Conservation (phyloP, 148 eudicot genomes). For the Chenopodium berlandieri region DNA sequence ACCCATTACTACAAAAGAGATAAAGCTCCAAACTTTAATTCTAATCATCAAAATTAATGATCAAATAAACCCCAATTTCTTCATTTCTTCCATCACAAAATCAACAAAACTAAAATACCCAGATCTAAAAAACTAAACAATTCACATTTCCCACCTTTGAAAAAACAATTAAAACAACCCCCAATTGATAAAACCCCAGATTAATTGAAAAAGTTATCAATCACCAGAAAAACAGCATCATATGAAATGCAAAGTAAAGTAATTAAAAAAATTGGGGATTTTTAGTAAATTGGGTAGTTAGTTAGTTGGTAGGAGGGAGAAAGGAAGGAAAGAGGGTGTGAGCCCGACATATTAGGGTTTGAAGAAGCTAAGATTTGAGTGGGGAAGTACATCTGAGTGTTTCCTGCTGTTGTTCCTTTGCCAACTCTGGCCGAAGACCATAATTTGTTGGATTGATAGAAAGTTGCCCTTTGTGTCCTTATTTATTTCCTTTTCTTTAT, state of each 20-base stretch:
- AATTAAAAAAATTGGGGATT: background rate
- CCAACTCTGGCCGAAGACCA: conserved; percentile 4
- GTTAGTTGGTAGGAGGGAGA: background rate
- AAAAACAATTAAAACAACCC: background rate
- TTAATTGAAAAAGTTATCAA: background rate
- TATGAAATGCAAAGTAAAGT: background rate
- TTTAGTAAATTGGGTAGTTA: background rate
- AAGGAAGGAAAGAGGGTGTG: conserved; percentile 1
- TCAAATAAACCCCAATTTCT: background rate
- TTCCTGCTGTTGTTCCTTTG: conserved; percentile 1
- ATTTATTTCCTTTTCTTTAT: background rate
- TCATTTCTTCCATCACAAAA: background rate
- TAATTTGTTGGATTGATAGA: conserved; percentile 7
- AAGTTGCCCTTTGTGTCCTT: conserved; percentile 10
- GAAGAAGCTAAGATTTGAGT: conserved; percentile 11
- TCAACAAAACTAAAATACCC: conserved; percentile 14
- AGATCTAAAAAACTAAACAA: conserved; percentile 21
- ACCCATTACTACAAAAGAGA: conserved; percentile 6
- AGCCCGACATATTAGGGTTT: conserved; percentile 15
- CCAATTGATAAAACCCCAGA: conserved; percentile 7
- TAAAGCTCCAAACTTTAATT: conserved; percentile 7
- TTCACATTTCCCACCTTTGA: conserved; percentile 1
- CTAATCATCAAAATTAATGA: background rate
- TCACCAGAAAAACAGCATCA: conserved; percentile 3
- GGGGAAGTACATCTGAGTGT: conserved; percentile 6